These are phyloP conservation scores for Ulmus americana DNA, from an alignment of 331 rosid genomes.

Conservation along the genomic window DNA sequence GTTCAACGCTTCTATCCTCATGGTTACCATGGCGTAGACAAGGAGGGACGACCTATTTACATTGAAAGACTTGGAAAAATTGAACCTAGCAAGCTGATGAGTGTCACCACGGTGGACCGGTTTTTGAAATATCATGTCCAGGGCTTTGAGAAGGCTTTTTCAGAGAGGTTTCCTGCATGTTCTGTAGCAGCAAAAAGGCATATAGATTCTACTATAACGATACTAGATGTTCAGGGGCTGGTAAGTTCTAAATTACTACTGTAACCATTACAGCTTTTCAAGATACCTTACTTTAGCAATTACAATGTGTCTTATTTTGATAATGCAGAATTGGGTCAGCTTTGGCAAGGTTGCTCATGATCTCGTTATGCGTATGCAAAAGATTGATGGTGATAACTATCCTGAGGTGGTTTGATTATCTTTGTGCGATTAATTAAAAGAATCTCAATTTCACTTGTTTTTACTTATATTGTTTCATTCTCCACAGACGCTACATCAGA, in stretches of 20 bases:
- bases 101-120: conserved; percentile 75
- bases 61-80: conserved; percentile 90
- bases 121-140: conserved; percentile 84
- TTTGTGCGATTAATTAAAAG: conserved; percentile 15
- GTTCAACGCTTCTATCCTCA: conserved; percentile 83
- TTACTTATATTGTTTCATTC: conserved; percentile 34
- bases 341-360: conserved; percentile 80
- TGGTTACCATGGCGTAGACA: conserved; percentile 95
- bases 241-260: conserved; percentile 39
- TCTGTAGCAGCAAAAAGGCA: conserved; percentile 81
- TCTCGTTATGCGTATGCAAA: conserved; percentile 82
- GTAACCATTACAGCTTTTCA: conserved; percentile 17
- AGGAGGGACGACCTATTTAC: conserved; percentile 83
- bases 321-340: conserved; percentile 75
- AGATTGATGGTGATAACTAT: conserved; percentile 91
- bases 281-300: conserved; percentile 13
- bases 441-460: background rate
- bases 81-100: conserved; percentile 80
- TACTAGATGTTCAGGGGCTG: conserved; percentile 89
- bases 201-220: conserved; percentile 68
- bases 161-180: conserved; percentile 90
- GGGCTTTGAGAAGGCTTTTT: conserved; percentile 81
- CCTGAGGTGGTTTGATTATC: conserved; percentile 67
- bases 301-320: conserved; percentile 16
- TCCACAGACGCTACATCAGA: conserved; percentile 85